Evolutionary conservation across 2,329 filamentous ascomycete genomes (phyloP), one percentile per base, ranked within the genome.

Genomic region (Microascus cirrosus): DNA sequence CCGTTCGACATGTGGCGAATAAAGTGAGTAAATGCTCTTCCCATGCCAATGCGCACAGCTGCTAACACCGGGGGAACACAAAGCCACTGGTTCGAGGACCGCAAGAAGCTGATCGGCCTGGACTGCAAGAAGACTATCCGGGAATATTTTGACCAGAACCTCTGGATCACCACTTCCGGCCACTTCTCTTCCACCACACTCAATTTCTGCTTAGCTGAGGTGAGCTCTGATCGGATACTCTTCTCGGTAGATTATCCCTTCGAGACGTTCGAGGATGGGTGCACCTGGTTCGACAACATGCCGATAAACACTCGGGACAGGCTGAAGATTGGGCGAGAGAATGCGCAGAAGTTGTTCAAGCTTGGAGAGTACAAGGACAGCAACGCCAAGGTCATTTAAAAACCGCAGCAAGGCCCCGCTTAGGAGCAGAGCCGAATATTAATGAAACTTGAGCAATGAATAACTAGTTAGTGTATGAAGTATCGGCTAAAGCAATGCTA

Each of bases 151-250:
- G 70, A 70, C 24, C 62, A 74, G 45, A 82, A 82, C 65, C 69
- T 83, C 59, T 83, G 77, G 76, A 75, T 82, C 61, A 83, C 80
- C 3, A 82, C 80, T 0, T 75, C 71, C 58, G 80, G 80, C 0
- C 76, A 82, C 64, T 83, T 82, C 62, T 81, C 76, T 0, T 81
- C 78, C 0, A 67, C 74, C 1, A 78, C 77, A 1, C 65, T 82
- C 52, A 70, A 80, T 60, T 82, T 73, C 56, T 75, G 74, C 53
- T 69, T 78, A 22, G 69, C 71, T 22, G 73, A 80, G 61, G 68
- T 82, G 32, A 73, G 77, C 8, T 68, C 75, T 5, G 77, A 80
- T 57, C 66, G 78, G 0, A 76, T 80, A 42, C 61, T 81, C n/a
- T 81, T 79, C 64, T 76, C 72, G 1, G 74, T 80, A 2, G 78